These are phyloP conservation scores for Ceratocystis ficicola DNA, from an alignment of 2,329 filamentous ascomycete species.

Conservation along the genomic window DNA sequence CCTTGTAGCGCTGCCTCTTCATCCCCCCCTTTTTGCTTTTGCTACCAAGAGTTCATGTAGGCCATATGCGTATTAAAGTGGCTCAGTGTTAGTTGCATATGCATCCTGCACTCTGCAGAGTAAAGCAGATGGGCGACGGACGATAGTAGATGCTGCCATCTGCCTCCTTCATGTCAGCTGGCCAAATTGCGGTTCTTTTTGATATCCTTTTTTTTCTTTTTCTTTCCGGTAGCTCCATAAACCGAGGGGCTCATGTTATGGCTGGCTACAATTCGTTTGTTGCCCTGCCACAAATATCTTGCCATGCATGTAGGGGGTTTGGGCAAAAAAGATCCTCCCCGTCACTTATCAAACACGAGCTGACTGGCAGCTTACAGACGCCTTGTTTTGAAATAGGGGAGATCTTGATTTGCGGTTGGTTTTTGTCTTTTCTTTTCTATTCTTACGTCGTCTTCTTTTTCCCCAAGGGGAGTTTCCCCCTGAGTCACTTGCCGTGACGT, in stretches of 20 bases:
- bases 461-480: not conserved
- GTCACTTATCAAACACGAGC: conserved; percentile 2
- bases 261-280: not conserved
- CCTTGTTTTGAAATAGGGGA: not conserved
- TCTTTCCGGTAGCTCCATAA: not conserved
- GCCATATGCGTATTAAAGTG: not conserved
- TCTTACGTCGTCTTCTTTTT: no score
- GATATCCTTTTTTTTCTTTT: not conserved
- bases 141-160: not conserved
- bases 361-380: conserved; percentile 1
- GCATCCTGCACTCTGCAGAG: not conserved
- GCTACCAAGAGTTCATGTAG: not conserved
- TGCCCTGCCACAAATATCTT: not conserved
- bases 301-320: not conserved
- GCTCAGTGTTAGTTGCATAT: conserved; percentile 3
- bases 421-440: not conserved
- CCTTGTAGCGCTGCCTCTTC: not conserved
- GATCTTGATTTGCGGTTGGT: not conserved
- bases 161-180: not conserved
- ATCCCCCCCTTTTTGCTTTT: not conserved
- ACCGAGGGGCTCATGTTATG: not conserved
- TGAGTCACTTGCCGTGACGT: not conserved
- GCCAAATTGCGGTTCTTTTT: not conserved
- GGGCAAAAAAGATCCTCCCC: not conserved
- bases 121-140: not conserved